Conservation (phyloP, 2,329 filamentous ascomycete species). For the Berkeleyomyces basicola region DNA sequence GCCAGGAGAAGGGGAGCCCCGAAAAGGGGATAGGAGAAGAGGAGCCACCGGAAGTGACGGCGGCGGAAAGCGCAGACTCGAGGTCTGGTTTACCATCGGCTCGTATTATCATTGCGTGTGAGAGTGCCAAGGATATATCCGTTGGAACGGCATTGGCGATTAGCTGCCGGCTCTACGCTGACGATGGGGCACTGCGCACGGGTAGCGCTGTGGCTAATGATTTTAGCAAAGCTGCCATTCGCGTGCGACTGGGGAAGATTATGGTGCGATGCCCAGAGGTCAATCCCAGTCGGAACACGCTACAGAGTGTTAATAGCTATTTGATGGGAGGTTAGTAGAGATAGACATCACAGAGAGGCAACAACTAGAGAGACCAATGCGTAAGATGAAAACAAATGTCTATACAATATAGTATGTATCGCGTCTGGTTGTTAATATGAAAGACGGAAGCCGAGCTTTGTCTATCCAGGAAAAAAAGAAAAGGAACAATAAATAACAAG, state of each 20-base stretch:
- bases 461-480: slow-evolving; percentile 14
- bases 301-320: slow-evolving; percentile 85
- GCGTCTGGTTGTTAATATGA: background rate
- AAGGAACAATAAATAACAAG: slow-evolving; percentile 14
- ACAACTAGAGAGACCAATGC: background rate
- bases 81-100: background rate
- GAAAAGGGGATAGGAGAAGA: background rate
- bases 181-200: slow-evolving; percentile 34
- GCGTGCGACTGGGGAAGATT: slow-evolving; percentile 63
- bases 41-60: too few relatives aligned
- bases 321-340: slow-evolving; percentile 43
- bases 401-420: background rate
- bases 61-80: background rate
- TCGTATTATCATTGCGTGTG: slow-evolving; percentile 47
- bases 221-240: slow-evolving; percentile 62
- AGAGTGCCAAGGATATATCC: slow-evolving; percentile 63
- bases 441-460: background rate
- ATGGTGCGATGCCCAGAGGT: slow-evolving; percentile 62
- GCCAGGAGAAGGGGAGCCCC: background rate
- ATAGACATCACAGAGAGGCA: background rate
- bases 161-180: slow-evolving; percentile 55
- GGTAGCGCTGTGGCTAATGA: slow-evolving; percentile 16
- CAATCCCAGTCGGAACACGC: slow-evolving; percentile 67
- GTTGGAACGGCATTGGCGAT: slow-evolving; percentile 62
- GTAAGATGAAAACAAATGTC: background rate